Conservation (phyloP, 345 rosid species). For the Eucalyptus erythrocorys region DNA sequence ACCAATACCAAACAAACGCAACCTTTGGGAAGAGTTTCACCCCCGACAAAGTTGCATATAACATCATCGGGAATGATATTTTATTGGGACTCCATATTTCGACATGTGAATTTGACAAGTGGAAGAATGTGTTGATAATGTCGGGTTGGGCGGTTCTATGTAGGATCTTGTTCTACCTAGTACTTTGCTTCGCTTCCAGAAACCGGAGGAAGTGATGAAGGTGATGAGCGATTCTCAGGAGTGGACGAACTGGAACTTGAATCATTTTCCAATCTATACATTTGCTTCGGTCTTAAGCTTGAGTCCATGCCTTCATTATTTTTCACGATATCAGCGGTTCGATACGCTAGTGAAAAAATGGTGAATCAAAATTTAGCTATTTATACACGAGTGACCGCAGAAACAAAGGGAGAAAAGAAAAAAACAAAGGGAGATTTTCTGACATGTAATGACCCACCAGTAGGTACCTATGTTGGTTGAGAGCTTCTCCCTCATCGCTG, state of each 20-base stretch:
- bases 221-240: background rate
- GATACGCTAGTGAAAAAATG: rapidly evolving
- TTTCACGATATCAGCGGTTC: background rate
- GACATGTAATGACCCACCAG: too few relatives aligned
- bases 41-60: background rate
- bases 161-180: constrained; percentile 36
- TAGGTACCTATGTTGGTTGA: constrained; percentile 7
- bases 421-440: background rate
- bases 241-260: background rate
- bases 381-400: background rate
- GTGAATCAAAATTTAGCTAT: background rate
- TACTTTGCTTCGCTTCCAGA: constrained; percentile 49
- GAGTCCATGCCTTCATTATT: background rate
- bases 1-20: constrained; percentile 23
- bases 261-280: background rate
- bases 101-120: constrained; percentile 14
- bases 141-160: constrained; percentile 49
- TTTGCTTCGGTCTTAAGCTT: background rate
- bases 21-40: background rate
- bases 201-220: constrained; percentile 18
- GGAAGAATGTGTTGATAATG: constrained; percentile 30
- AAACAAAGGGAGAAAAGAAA: too few relatives aligned
- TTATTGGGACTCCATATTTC: constrained; percentile 19
- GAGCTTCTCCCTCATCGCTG: too few relatives aligned
- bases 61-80: constrained; percentile 12